Evolutionary conservation across 352 stramenopile genomes (phyloP).

Genomic region (Phytophthora fragariae): DNA sequence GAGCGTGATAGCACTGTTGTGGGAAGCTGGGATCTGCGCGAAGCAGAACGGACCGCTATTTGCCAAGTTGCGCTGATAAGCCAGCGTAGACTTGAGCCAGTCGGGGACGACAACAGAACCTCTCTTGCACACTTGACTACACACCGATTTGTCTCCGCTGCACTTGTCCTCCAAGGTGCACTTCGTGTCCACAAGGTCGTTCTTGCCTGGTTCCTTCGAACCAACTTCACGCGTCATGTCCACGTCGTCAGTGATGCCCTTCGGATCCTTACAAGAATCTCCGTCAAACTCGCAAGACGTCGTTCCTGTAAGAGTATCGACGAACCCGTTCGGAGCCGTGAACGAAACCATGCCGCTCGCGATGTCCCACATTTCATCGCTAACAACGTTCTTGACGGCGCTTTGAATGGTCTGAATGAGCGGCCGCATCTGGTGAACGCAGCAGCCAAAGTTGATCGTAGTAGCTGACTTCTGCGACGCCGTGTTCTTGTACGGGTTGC

Average conservation of each 20-base stretch:
- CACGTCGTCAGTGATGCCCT: slow-evolving; percentile 37
- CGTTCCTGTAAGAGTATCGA: slow-evolving; percentile 48
- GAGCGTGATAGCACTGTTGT: slow-evolving; percentile 76
- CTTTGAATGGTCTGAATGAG: slow-evolving; percentile 55
- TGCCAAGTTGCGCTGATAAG: slow-evolving; percentile 63
- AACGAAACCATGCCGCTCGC: slow-evolving; percentile 60
- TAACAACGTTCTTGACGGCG: slow-evolving; percentile 44
- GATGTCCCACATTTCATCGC: slow-evolving; percentile 46
- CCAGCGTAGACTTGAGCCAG: slow-evolving; percentile 54
- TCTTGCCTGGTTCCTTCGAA: slow-evolving; percentile 52
- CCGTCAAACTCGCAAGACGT: slow-evolving; percentile 43
- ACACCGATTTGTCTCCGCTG: slow-evolving; percentile 49
- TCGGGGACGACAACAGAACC: slow-evolving; percentile 42
- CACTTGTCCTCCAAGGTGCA: slow-evolving; percentile 56
- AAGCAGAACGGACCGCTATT: slow-evolving; percentile 55
- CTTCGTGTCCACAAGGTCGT: slow-evolving; percentile 45
- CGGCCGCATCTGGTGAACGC: slow-evolving; percentile 50
- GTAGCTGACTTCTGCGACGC: slow-evolving; percentile 35
- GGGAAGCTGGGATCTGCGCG: slow-evolving; percentile 60
- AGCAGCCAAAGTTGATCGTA: slow-evolving; percentile 62
- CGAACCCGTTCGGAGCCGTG: slow-evolving; percentile 37
- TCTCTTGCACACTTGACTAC: slow-evolving; percentile 56
- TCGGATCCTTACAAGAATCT: slow-evolving; percentile 50
- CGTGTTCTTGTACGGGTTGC: slow-evolving; percentile 48
- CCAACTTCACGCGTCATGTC: slow-evolving; percentile 37